These are phyloP conservation scores for Microbotryum silenes-acaulis DNA, from an alignment of 1,284 basidiomycete species.

Conservation along the genomic window DNA sequence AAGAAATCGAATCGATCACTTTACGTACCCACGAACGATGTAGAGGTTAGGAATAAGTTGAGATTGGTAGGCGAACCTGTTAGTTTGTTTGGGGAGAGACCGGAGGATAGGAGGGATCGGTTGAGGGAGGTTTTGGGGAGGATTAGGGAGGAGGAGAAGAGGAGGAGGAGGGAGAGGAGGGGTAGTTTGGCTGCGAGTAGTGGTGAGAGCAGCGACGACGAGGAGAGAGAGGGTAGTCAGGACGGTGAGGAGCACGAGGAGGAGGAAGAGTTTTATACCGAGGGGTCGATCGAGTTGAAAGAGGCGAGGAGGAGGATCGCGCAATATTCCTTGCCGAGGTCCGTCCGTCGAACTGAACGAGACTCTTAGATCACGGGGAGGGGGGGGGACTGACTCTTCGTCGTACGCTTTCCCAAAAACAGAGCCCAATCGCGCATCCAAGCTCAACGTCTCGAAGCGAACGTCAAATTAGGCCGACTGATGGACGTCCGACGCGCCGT, in stretches of 20 bases:
- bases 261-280: slow-evolving; percentile 83
- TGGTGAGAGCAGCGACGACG: slow-evolving; percentile 23
- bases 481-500: slow-evolving; percentile 85
- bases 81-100: slow-evolving; percentile 87
- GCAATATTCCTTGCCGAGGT: slow-evolving; percentile 87
- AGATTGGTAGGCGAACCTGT: slow-evolving; percentile 92
- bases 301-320: slow-evolving; percentile 76
- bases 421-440: too few relatives aligned
- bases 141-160: slow-evolving; percentile 64
- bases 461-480: slow-evolving; percentile 77
- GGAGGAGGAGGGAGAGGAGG: slow-evolving; percentile 50
- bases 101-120: slow-evolving; percentile 70
- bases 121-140: slow-evolving; percentile 78
- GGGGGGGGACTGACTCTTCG: too few relatives aligned
- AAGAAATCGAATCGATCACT: slow-evolving; percentile 88
- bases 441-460: slow-evolving; percentile 71
- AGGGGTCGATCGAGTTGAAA: slow-evolving; percentile 76
- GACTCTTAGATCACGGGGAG: too few relatives aligned
- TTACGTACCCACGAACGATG: slow-evolving; percentile 95
- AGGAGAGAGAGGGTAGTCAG: slow-evolving; percentile 9
- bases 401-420: too few relatives aligned
- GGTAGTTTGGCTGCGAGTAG: slow-evolving; percentile 28
- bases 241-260: slow-evolving; percentile 13
- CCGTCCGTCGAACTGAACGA: slow-evolving; percentile 43
- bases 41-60: slow-evolving; percentile 75